Base-by-base conservation (phyloP, 495 filamentous ascomycete genomes). In the Rostrohypoxylon terebratum region DNA sequence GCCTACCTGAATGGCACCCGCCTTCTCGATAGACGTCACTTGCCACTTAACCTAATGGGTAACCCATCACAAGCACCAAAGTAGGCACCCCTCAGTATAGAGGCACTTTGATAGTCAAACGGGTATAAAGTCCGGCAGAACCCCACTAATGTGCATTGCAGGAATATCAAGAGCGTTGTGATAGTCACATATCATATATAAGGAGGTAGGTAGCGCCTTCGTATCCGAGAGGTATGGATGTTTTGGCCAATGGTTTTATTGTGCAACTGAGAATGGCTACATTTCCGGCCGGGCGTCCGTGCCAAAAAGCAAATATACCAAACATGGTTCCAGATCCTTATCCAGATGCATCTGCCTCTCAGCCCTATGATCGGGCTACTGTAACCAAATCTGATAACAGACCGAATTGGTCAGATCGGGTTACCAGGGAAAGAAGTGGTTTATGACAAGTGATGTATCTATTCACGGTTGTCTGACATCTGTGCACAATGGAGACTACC, bases 241-340 rank as follows among this genome's bases (percentile, higher is more conserved):
- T 20, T 53, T 33, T n/a, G 25, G 45, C 54, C 9, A n/a, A 25
- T 31, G 38, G 42, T 36, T n/a, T 48, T 14, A 25, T 4, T 48
- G 48, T 51, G 33, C 11, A 9, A 16, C 42, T 45, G 38, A 38
- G 11, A 40, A 51, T 20, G 58, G 62, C 18, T 44, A 47, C 31
- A 45, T 45, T 60, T 36, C n/a, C 10, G 28, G 3, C 5, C 13
- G 28, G 1, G 2, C 9, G 25, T 36, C 57, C 23, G n/a, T 58
- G 45, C n/a, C 21, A 18, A 64, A 68, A 72, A 67, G 59, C 31
- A 63, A 62, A 72, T 18, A 8, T 33, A 16, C 34, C 10, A 23
- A 20, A 20, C 36, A 66, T 66, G 31, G 23, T 57, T 61, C 8
- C 18, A 55, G 6, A 33, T 36, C 28, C 51, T 16, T 55, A 23